Base-by-base conservation (phyloP, 306 rosid genomes). In the Quercus variabilis region DNA sequence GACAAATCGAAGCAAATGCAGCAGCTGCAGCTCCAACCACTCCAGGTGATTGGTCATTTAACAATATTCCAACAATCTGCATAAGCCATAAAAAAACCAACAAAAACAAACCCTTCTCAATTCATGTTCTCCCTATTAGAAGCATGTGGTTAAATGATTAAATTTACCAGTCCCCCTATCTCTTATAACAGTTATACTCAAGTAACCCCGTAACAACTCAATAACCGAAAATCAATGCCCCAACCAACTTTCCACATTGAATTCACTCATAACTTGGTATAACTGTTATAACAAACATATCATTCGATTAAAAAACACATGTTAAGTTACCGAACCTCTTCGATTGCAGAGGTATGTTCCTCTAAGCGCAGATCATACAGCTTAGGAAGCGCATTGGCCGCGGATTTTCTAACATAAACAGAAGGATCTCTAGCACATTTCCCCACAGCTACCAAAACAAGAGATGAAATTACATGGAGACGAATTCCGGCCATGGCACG, bases 21-120 rank as follows among this genome's bases (percentile, higher is more conserved):
- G 98, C 93, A 56, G 98, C 96, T 52, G 99, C 99, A 70, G 98
- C 98, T 77, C 99, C 99, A 87, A 96, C 90, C 23, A 96, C 98
- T 78, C 89, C 86, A 4, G 98, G 97, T 79, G 98, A 93, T 81
- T 83, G 83, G 78, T 96, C 98, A 78, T 87, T 90, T 63, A 96
- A 83, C 83, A 96, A 82, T 62, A 88, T 83, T 73, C 90, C 93
- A 76, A 96, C 87, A 81, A 90, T 80, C 99, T 93, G 96, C 90
- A 87, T 55, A 68, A 12, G 10, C 18, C 11, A 69, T 5, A 6
- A 38, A 38, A 38, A 7, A 7, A 35, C 46, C 11, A 38, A 23
- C 46, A 65, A 20, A 7, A 3, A 30, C 13, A 31, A 31, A 17
- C 46, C 46, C 23, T 19, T 75, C 25, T 72, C 41, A 14, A 51